Percentiles rank a stretch among this genome's conserved stretches.
Conservation (phyloP, 495 filamentous ascomycete species). For the Penicillium crystallinum region DNA sequence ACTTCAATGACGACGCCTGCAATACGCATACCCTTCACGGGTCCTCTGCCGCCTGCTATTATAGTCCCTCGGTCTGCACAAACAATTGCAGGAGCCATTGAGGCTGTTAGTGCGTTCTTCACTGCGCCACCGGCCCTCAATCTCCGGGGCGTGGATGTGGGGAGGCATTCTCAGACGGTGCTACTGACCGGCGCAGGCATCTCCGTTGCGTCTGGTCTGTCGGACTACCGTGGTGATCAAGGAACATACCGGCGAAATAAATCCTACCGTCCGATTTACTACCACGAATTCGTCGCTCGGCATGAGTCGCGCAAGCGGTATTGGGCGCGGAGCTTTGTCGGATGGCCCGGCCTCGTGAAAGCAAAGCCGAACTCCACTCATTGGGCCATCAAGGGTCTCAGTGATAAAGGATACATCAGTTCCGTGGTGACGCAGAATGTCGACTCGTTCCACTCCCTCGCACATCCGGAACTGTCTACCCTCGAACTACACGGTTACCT, state of each 20-base stretch:
- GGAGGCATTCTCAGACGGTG: constrained; percentile 53
- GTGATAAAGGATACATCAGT: constrained; percentile 63
- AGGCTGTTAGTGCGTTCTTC: constrained; percentile 72
- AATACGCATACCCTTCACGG: constrained; percentile 88
- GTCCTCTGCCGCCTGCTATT: constrained; percentile 69
- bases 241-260: constrained; percentile 91
- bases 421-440: constrained; percentile 93
- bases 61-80: constrained; percentile 67
- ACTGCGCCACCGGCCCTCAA: constrained; percentile 46
- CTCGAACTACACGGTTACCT: constrained; percentile 90
- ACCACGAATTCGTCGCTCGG: constrained; percentile 72
- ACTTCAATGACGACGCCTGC: constrained; percentile 59
- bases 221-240: constrained; percentile 85
- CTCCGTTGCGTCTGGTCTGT: constrained; percentile 85
- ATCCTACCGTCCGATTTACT: constrained; percentile 87
- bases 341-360: constrained; percentile 75
- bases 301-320: constrained; percentile 92
- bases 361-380: constrained; percentile 79
- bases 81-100: constrained; percentile 66
- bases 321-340: constrained; percentile 92
- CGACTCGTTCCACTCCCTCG: constrained; percentile 80
- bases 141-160: constrained; percentile 45
- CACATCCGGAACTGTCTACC: constrained; percentile 70
- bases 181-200: constrained; percentile 89
- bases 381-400: constrained; percentile 65